These are phyloP conservation scores for Bryoerythrophyllum caledonicum DNA, from an alignment of 225 moss, liverwort and hornwort genomes.

Conservation along the genomic window DNA sequence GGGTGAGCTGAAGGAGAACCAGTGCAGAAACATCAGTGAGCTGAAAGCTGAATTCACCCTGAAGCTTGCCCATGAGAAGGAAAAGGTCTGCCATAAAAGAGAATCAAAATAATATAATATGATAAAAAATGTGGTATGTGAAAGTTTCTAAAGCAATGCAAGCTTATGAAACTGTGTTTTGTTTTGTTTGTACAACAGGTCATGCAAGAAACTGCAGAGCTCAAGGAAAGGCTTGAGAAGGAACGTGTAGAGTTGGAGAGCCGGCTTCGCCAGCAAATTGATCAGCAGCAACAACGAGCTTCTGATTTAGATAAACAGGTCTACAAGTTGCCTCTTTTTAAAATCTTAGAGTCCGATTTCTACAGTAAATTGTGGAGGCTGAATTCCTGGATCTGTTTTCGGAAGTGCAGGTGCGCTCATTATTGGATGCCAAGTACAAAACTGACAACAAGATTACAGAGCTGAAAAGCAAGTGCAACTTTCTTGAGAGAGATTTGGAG, in stretches of 20 bases:
- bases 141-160: neutral
- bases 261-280: conserved; percentile 63
- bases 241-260: conserved; percentile 60
- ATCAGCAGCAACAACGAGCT: conserved; percentile 62
- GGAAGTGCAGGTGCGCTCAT: conserved; percentile 68
- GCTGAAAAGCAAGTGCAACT: conserved; percentile 69
- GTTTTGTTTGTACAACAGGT: conserved; percentile 34
- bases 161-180: neutral
- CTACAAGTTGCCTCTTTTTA: neutral
- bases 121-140: neutral
- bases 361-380: neutral
- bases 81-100: conserved; percentile 72
- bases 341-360: neutral
- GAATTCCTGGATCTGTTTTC: neutral
- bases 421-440: conserved; percentile 83
- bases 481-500: conserved; percentile 83
- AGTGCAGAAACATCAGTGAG: conserved; percentile 79
- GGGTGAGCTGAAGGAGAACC: conserved; percentile 88
- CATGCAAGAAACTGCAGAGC: conserved; percentile 75
- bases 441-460: conserved; percentile 78
- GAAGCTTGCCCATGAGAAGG: conserved; percentile 95
- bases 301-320: conserved; percentile 73
- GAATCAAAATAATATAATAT: neutral
- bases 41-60: conserved; percentile 88
- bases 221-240: conserved; percentile 66